Evolutionary conservation across 2,329 filamentous ascomycete genomes (phyloP), one percentile per base, ranked within the genome.

Genomic region (Alternaria arbusti): DNA sequence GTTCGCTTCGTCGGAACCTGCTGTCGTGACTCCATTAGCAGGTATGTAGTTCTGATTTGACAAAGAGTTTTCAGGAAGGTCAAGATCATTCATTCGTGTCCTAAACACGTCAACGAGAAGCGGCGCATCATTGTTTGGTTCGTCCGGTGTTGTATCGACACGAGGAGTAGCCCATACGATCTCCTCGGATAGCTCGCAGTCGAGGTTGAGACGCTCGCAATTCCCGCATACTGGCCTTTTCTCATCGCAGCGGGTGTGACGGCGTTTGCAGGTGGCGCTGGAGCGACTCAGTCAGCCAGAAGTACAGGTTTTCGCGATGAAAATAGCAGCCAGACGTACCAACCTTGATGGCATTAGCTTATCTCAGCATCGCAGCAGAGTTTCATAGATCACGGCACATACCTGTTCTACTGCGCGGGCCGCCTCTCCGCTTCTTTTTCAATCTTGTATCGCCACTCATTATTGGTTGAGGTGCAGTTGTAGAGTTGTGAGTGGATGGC

Each of bases 161-260:
- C 46, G 28, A 17, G 65, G 54, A 23, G 54, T 22, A 17, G 55
- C 66, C 67, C 62, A 68, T 8, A 66, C 52, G 15, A 62, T 66
- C 46, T 75, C 72, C 15, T 74, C 70, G 22, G 67, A 71, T 30
- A 64, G 71, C 47, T 73, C 68, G 51, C 76, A 79, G 30, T 71
- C 63, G 3, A 79, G 66, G 46, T 72, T 66, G 1, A 78, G 66
- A 11, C 76, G 70, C 23, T 70, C 71, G 49, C 76, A 78, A 26
- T 72, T 78, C n/a, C 76, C 69, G 55, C 77, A 79, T 12, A 72
- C 61, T 12, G 77, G 77, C 26, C 70, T 77, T 50, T 67, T 73
- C 54, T 79, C 77, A 23, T 79, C 77, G 54, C 77, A 79, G 22
- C 76, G 71, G 17, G 70, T 73, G 54, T 79, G 76, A n/a, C 77